Base-by-base conservation (phyloP, 192 early-diverging fungal genomes). In the Backusella australiensis region DNA sequence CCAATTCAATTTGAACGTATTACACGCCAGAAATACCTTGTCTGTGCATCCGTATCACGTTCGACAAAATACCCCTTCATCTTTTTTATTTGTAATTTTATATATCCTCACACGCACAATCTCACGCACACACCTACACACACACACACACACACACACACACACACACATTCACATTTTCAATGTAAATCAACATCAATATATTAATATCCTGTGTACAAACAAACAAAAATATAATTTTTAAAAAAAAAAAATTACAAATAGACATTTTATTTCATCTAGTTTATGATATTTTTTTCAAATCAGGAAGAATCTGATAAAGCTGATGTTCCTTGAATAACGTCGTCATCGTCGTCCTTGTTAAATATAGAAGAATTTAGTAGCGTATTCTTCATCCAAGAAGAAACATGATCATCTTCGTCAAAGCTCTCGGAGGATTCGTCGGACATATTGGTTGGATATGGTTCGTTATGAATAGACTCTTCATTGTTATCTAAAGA, bases 241-340 rank as follows among this genome's bases (percentile, higher is more conserved):
- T 21, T 11, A 26, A 23, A 23, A 23, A 23, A 23, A 59, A 21
- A 17, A 17, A n/a, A n/a, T n/a, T 53, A 8, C 21, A 21, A 1
- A 12, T 29, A 14, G 9, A 12, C 11, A 3, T 29, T 29, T n/a
- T 49, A 49, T 49, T 19, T 19, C 1, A n/a, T 49, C 17, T 49
- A 49, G 46, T 49, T n/a, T 49, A 49, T 49, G 17, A n/a, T 39
- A 39, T 49, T 19, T n/a, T 17, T 32, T n/a, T 49, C 19, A n/a
- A 49, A n/a, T 49, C 46, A 49, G 46, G 46, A 68, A 68, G 67
- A 68, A 35, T 68, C 67, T 3, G 67, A 70, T 49, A 80, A 68
- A 36, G 67, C 35, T n/a, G 67, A 68, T 36, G 41, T 6, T 63
- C 9, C 29, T 23, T 63, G 23, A 63, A 29, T 53, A 42, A 44